Conservation (phyloP, 345 rosid species). For the Aquilaria sinensis region DNA sequence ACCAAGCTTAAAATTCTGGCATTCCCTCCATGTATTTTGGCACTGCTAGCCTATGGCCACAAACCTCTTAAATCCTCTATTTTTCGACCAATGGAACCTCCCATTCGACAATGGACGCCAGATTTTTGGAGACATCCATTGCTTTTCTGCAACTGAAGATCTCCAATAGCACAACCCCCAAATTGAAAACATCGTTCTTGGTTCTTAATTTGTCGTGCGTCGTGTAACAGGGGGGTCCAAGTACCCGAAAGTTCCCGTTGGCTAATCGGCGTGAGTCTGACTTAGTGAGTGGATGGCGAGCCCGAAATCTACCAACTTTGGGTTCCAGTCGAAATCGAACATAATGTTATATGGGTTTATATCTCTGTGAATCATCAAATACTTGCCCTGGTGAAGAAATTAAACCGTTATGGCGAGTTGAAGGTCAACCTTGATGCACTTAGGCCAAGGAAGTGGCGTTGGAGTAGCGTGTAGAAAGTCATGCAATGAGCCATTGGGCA, state of each 20-base stretch:
- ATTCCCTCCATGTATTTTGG: constrained; percentile 24
- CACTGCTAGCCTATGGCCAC: constrained; percentile 32
- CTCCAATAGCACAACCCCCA: constrained; percentile 67
- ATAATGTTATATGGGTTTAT: constrained; percentile 65
- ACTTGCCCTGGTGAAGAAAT: constrained; percentile 42
- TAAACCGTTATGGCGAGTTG: constrained; percentile 55
- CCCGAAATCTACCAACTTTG: constrained; percentile 67
- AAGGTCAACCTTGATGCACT: constrained; percentile 48
- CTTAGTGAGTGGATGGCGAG: constrained; percentile 35
- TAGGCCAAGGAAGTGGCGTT: constrained; percentile 41
- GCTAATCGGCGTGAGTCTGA: constrained; percentile 14
- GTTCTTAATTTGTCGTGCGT: constrained; percentile 41
- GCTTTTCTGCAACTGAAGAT: constrained; percentile 59
- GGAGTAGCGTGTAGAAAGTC: constrained; percentile 38
- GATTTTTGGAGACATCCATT: constrained; percentile 39
- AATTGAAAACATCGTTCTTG: constrained; percentile 58
- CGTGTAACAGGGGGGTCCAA: constrained; percentile 59
- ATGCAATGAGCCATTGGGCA: constrained; percentile 72
- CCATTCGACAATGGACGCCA: constrained; percentile 66
- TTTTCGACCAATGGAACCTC: constrained; percentile 37
- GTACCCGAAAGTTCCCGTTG: constrained; percentile 79
- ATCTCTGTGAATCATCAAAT: constrained; percentile 58
- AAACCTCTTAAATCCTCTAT: constrained; percentile 25
- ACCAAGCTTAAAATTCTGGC: constrained; percentile 40
- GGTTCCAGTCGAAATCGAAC: constrained; percentile 46